phyloP scores from a whole-genome alignment of 2,329 filamentous ascomycete genomes.

The Alternaria arborescens region DNA sequence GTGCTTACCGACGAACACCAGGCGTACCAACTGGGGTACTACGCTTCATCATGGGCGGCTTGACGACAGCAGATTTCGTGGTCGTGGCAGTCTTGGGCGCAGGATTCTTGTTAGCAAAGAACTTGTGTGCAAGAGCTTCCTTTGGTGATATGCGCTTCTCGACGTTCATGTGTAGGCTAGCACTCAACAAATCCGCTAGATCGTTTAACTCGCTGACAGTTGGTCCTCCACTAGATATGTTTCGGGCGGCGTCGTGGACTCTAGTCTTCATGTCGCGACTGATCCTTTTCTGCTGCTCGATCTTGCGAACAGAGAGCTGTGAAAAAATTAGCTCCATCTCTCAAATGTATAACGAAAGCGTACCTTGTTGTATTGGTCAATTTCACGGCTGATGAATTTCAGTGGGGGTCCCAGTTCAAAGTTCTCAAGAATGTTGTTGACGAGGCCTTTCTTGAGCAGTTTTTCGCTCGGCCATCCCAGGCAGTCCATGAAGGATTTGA shows the following conservation, averaged over 20 bases:
- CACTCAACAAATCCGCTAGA: constrained; percentile 88
- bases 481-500: constrained; percentile 94
- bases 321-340: constrained; percentile 6
- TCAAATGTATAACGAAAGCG: constrained; percentile 9
- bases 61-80: constrained; percentile 38
- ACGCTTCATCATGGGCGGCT: constrained; percentile 37
- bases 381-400: constrained; percentile 81
- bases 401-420: constrained; percentile 67
- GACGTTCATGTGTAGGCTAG: constrained; percentile 87
- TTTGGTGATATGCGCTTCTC: constrained; percentile 88
- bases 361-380: constrained; percentile 61
- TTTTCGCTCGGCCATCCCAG: constrained; percentile 91
- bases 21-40: constrained; percentile 23
- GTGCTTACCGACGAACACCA: constrained; percentile 26
- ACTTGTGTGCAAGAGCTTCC: constrained; percentile 89
- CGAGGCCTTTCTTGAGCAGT: constrained; percentile 77
- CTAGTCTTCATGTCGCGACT: constrained; percentile 76
- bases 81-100: constrained; percentile 20
- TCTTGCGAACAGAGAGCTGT: constrained; percentile 72
- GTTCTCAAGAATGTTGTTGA: constrained; percentile 75
- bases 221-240: constrained; percentile 69
- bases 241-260: constrained; percentile 74
- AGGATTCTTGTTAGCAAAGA: constrained; percentile 66
- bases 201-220: constrained; percentile 80
- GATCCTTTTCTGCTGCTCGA: constrained; percentile 71